Percentiles rank a stretch among this genome's conserved stretches.
phyloP scores from a whole-genome alignment of 2,329 filamentous ascomycete genomes.

The Verticillium longisporum region DNA sequence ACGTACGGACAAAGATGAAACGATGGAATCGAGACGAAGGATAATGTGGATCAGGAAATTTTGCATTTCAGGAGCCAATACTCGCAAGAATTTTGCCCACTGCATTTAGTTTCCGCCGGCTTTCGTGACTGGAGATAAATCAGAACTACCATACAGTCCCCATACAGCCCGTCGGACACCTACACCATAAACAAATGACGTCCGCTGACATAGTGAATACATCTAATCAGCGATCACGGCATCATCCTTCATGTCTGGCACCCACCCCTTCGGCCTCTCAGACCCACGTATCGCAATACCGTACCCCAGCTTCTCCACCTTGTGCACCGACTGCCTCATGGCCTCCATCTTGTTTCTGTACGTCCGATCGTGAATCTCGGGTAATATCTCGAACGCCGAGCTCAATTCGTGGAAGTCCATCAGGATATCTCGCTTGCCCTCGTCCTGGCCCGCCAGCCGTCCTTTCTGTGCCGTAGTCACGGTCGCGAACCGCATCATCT shows the following conservation, averaged over 20 bases:
- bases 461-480: slow-evolving; percentile 75
- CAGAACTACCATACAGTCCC: too few relatives aligned
- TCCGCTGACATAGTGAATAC: too few relatives aligned
- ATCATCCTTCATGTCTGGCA: slow-evolving; percentile 57
- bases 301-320: slow-evolving; percentile 89
- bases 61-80: too few relatives aligned
- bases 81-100: too few relatives aligned
- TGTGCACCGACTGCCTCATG: slow-evolving; percentile 83
- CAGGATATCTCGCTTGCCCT: slow-evolving; percentile 53
- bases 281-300: slow-evolving; percentile 80
- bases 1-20: too few relatives aligned
- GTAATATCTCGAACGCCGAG: slow-evolving; percentile 67
- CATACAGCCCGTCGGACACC: too few relatives aligned
- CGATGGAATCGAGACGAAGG: too few relatives aligned
- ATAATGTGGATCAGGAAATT: too few relatives aligned
- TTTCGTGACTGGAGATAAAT: too few relatives aligned
- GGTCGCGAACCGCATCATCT: slow-evolving; percentile 95
- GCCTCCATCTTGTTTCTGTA: slow-evolving; percentile 76
- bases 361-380: slow-evolving; percentile 47
- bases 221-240: background rate
- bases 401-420: slow-evolving; percentile 75
- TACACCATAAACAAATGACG: background rate
- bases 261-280: slow-evolving; percentile 86
- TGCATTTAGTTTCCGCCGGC: too few relatives aligned
- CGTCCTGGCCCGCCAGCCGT: slow-evolving; percentile 30